Conservation (phyloP, 106 monocot species). For the Dendrobium officinale region DNA sequence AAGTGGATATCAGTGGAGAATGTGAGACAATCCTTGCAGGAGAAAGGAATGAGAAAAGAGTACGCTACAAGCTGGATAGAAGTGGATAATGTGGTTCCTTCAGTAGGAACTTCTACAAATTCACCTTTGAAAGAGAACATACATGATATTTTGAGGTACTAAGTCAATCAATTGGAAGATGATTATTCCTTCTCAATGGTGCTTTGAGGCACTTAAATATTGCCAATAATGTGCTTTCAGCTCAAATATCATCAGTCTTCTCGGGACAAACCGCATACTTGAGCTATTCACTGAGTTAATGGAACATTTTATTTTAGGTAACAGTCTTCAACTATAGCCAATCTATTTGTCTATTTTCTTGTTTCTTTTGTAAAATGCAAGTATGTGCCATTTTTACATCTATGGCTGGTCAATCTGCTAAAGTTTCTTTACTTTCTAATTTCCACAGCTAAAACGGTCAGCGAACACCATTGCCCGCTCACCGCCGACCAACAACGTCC, state of each 20-base stretch:
- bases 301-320: neutral
- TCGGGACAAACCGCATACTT: neutral
- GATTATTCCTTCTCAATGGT: slow-evolving; percentile 14
- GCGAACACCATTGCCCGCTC: too few species aligned
- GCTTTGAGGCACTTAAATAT: neutral
- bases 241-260: neutral
- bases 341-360: neutral
- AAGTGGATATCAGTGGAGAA: slow-evolving; percentile 40
- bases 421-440: neutral
- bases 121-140: slow-evolving; percentile 11
- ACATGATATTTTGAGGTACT: slow-evolving; percentile 9
- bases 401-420: neutral
- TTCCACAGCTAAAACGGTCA: too few species aligned
- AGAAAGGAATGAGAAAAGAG: slow-evolving; percentile 41
- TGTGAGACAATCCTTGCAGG: slow-evolving; percentile 38
- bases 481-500: too few species aligned
- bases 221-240: neutral
- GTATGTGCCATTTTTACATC: neutral
- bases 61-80: slow-evolving; percentile 43
- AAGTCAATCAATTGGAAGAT: slow-evolving; percentile 24
- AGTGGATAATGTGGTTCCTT: slow-evolving; percentile 29
- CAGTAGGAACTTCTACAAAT: slow-evolving; percentile 12
- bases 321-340: neutral
- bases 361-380: neutral
- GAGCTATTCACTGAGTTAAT: neutral